A percentile compares a stretch with the other conserved stretches of the same genome.
Conservation (phyloP, 768 basidiomycete genomes). For the Macrolepiota dolichaula region DNA sequence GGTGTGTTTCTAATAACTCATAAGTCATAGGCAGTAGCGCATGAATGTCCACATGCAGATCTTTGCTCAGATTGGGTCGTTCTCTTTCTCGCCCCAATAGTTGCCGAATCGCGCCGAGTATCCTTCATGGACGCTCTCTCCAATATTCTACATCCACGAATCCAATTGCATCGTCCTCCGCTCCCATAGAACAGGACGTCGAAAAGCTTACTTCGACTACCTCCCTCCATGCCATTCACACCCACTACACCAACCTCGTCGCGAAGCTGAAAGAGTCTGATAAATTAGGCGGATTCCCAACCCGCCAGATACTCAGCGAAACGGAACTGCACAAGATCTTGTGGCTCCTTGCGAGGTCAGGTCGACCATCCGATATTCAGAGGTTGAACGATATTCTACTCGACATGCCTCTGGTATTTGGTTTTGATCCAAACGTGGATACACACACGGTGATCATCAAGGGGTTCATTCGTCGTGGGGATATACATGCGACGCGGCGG, state of each 20-base stretch:
- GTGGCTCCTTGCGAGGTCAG: conserved; percentile 47
- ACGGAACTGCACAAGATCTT: conserved; percentile 38
- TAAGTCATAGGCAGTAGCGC: conserved; percentile 26
- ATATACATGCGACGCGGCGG: conserved; percentile 37
- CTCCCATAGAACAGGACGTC: conserved; percentile 14
- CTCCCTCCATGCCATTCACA: conserved; percentile 30
- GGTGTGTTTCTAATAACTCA: conserved; percentile 16
- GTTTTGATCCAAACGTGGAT: conserved; percentile 39
- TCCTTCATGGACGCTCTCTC: conserved; percentile 10
- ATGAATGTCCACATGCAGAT: conserved; percentile 64
- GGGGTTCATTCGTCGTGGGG: conserved; percentile 42
- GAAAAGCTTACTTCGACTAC: conserved; percentile 21
- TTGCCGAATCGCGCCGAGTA: not conserved
- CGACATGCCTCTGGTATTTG: conserved; percentile 46
- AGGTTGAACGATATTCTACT: conserved; percentile 50
- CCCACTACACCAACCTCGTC: conserved; percentile 32
- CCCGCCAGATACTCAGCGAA: conserved; percentile 12
- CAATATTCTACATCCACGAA: conserved; percentile 8
- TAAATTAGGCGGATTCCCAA: conserved; percentile 1
- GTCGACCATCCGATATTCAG: conserved; percentile 47
- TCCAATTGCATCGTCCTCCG: conserved; percentile 15
- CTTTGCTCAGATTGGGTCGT: conserved; percentile 33
- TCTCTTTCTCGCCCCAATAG: conserved; percentile 17
- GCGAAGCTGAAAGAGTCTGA: conserved; percentile 20
- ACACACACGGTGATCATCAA: conserved; percentile 48